Conservation (phyloP, 306 rosid species). For the Cyamopsis tetragonoloba region DNA sequence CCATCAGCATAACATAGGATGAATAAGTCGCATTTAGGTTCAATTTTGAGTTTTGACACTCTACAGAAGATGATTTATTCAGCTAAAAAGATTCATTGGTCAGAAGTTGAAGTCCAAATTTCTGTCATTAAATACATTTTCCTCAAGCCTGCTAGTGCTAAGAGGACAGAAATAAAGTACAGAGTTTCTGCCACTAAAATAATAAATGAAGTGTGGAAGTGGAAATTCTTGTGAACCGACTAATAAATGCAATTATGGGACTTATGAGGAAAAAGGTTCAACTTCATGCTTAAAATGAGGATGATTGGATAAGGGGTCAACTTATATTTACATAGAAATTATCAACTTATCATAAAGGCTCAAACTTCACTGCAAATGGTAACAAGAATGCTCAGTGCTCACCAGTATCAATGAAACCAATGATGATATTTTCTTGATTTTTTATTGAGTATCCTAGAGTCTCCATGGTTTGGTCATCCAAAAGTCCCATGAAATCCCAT, state of each 20-base stretch:
- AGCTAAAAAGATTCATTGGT: background rate
- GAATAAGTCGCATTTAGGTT: background rate
- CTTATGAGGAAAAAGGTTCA: too few species aligned
- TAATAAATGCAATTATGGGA: constrained; percentile 27
- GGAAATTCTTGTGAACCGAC: constrained; percentile 23
- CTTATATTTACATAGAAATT: background rate
- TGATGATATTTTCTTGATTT: constrained; percentile 74
- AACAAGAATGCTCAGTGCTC: constrained; percentile 21
- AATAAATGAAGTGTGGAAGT: constrained; percentile 32
- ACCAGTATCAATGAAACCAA: constrained; percentile 89
- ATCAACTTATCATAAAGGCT: constrained; percentile 17
- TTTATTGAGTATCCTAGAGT: constrained; percentile 58
- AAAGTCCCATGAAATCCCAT: constrained; percentile 91
- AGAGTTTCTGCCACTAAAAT: constrained; percentile 12
- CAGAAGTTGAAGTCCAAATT: constrained; percentile 6
- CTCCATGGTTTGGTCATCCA: constrained; percentile 68
- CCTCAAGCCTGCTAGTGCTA: constrained; percentile 8
- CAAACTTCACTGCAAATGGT: background rate
- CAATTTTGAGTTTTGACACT: background rate
- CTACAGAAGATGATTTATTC: background rate
- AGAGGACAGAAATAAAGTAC: constrained; percentile 20
- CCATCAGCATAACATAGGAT: background rate
- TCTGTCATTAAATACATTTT: constrained; percentile 14
- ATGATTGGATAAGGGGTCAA: too few species aligned
- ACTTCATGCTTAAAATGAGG: too few species aligned